phyloP scores from a whole-genome alignment of 192 early-diverging fungal species.

The Coemansia sp. region DNA sequence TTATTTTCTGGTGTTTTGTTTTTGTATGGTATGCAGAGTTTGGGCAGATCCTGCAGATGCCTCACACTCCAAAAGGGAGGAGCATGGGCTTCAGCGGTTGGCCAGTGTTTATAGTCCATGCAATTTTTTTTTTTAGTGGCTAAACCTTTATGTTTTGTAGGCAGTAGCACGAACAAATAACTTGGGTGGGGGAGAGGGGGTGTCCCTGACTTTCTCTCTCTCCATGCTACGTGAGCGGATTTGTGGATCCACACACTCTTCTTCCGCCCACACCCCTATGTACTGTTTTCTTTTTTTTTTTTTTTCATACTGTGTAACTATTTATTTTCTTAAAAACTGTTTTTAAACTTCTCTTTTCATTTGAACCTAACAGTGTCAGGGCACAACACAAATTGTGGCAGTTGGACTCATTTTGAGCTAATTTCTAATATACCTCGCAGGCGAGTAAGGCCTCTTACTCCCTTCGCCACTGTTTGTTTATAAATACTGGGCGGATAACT shows the following conservation, averaged over 20 bases:
- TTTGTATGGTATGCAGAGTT: background rate
- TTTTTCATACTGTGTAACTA: background rate
- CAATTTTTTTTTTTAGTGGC: background rate
- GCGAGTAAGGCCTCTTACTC: slow-evolving; percentile 1
- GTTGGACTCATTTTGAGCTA: background rate
- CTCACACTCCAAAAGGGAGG: background rate
- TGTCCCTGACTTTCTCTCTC: slow-evolving; percentile 2
- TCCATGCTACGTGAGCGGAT: background rate
- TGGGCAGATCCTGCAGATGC: slow-evolving; percentile 6
- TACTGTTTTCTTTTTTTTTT: background rate
- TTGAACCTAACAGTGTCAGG: background rate
- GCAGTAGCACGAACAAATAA: background rate
- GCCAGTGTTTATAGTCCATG: background rate
- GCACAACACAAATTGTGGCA: background rate
- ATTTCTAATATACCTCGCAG: background rate
- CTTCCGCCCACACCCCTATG: background rate
- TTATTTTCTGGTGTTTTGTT: background rate
- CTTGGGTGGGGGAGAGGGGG: background rate
- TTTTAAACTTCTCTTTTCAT: background rate
- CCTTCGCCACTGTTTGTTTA: slow-evolving; percentile 1
- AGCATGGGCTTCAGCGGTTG: background rate
- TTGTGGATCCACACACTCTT: background rate
- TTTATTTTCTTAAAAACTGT: background rate
- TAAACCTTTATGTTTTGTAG: background rate
- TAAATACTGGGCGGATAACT: background rate